Base-by-base conservation (phyloP, 345 rosid species). In the Gossypium rotundifolium region DNA sequence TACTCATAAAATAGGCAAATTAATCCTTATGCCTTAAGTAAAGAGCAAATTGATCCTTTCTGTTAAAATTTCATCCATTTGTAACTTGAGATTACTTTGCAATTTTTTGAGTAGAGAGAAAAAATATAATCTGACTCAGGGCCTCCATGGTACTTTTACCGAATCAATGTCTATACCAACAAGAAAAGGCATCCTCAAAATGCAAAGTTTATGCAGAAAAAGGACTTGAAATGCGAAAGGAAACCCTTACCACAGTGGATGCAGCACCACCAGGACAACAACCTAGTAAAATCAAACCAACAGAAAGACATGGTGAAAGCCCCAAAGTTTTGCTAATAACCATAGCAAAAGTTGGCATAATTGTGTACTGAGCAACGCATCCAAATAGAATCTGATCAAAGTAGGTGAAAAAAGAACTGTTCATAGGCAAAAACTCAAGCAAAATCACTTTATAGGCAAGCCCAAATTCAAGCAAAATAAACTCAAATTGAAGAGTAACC, bases 251-350 rank as follows among this genome's bases (percentile, higher is more conserved):
- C 91, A 89, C 94, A 75, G 88, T 89, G 51, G 91, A 89, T 44
- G 94, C 91, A 3, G 91, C 85, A 57, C 91, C 94, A 25, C 89
- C 91, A 53, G 94, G 94, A 65, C 94, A 86, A 74, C 89, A 88
- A 49, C 81, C 72, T 29, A 90, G 88, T 80, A 90, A 74, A 70
- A 88, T 86, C 75, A 90, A 78, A 69, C 94, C 94, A 75, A 88
- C 90, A 11, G 94, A 85, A 72, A 90, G 86, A 46, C 88, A 75
- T 59, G 91, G 87, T 62, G 88, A 27, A 75, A 90, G 94, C 42
- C 88, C 83, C 87, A 90, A 60, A 17, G 4, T 23, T 83, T 81
- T 90, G 77, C 91, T 80, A 48, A 90, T 59, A 38, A 86, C 9
- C 44, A 76, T 13, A 62, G 85, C 90, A 38, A 83, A 79, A 14